A percentile compares a stretch with the other conserved stretches of the same genome.
Evolutionary conservation across 129 eudicot species (phyloP).

Genomic region (Deinandra increscens): DNA sequence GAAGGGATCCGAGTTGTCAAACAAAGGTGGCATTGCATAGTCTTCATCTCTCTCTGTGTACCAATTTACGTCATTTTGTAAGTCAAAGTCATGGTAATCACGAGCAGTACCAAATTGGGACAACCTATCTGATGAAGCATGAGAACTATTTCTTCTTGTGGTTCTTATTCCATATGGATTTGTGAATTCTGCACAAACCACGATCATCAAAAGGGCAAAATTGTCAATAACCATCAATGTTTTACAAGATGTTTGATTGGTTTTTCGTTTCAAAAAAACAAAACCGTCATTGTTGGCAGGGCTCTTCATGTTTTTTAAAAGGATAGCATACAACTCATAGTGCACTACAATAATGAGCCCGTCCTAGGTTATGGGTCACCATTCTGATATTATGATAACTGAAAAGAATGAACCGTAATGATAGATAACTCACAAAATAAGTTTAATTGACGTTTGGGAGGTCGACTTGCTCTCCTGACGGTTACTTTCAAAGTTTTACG

Average conservation of each 20-base stretch:
- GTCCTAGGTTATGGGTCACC: background rate
- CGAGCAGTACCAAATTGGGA: slow-evolving; percentile 92
- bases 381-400: background rate
- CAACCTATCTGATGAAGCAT: slow-evolving; percentile 72
- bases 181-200: slow-evolving; percentile 66
- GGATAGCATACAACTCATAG: background rate
- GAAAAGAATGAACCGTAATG: background rate
- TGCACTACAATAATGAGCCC: background rate
- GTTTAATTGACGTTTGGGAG: background rate
- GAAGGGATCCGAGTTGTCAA: slow-evolving; percentile 48
- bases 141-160: slow-evolving; percentile 51
- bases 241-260: background rate
- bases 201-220: slow-evolving; percentile 11
- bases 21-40: slow-evolving; percentile 56
- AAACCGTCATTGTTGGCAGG: background rate
- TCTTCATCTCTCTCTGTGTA: slow-evolving; percentile 83
- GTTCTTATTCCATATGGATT: slow-evolving; percentile 79
- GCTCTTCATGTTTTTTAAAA: background rate
- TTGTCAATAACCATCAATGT: slow-evolving; percentile 11
- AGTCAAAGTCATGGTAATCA: slow-evolving; percentile 86
- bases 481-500: background rate
- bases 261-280: background rate
- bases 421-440: slow-evolving; percentile 1
- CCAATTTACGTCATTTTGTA: slow-evolving; percentile 85
- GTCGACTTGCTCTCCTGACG: background rate